Conservation (phyloP, 2,329 filamentous ascomycete species). For the Neofusicoccum umdonicola region DNA sequence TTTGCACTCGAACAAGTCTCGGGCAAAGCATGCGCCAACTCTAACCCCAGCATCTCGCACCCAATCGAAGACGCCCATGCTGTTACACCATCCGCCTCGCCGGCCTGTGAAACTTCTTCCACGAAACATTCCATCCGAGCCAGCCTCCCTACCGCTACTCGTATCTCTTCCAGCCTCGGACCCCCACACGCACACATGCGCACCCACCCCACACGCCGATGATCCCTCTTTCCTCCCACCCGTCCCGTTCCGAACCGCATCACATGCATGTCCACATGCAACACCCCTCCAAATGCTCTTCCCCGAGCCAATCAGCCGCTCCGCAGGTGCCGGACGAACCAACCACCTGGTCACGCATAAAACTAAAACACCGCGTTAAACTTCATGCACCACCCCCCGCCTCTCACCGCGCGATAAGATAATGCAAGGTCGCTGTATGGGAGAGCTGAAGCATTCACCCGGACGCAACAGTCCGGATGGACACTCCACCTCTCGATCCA, state of each 20-base stretch:
- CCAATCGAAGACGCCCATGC: neutral
- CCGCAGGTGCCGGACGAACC: neutral
- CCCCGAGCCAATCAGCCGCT: neutral
- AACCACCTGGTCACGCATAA: neutral
- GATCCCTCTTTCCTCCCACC: neutral
- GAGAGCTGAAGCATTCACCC: too few species aligned
- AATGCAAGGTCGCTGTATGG: neutral
- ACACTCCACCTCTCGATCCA: too few species aligned
- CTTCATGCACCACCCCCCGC: neutral
- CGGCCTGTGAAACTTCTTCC: neutral
- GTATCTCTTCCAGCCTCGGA: neutral
- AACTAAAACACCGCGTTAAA: neutral
- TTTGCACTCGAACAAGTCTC: neutral
- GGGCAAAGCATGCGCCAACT: neutral
- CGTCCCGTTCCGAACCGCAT: slow-evolving; percentile 10
- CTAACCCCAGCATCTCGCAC: neutral
- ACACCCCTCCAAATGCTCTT: neutral
- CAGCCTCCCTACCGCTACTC: neutral
- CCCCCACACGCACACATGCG: neutral
- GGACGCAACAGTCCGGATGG: too few species aligned
- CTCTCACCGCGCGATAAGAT: neutral
- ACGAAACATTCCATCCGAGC: neutral
- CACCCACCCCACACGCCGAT: neutral
- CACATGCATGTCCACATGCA: slow-evolving; percentile 4
- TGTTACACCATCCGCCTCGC: neutral